phyloP scores from a whole-genome alignment of 2,329 filamentous ascomycete genomes.

The Verticillium albo-atrum region DNA sequence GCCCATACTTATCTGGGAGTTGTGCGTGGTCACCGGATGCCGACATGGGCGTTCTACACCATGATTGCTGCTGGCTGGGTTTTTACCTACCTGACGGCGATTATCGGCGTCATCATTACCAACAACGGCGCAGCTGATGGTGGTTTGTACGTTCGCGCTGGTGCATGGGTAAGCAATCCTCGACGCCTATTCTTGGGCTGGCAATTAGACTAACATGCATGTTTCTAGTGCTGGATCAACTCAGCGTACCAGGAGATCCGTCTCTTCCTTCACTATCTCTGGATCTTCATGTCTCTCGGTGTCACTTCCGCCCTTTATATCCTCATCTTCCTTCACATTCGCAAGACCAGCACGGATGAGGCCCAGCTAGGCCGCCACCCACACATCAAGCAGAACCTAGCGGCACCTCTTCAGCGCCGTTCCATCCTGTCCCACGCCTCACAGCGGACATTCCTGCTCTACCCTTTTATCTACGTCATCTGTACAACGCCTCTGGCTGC shows the following conservation, averaged over 20 bases:
- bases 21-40: slow-evolving; percentile 48
- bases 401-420: not conserved
- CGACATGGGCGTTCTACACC: slow-evolving; percentile 44
- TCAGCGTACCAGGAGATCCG: slow-evolving; percentile 47
- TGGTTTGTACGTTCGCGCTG: slow-evolving; percentile 59
- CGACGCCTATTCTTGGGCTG: not conserved
- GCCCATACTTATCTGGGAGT: slow-evolving; percentile 63
- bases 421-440: slow-evolving; percentile 18
- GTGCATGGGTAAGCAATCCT: slow-evolving; percentile 49
- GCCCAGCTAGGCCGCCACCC: slow-evolving; percentile 16
- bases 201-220: slow-evolving; percentile 4
- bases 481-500: slow-evolving; percentile 63
- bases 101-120: slow-evolving; percentile 43
- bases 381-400: not conserved
- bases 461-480: slow-evolving; percentile 65
- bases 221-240: slow-evolving; percentile 57
- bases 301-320: slow-evolving; percentile 34
- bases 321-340: slow-evolving; percentile 34
- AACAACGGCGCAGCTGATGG: slow-evolving; percentile 33
- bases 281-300: slow-evolving; percentile 47
- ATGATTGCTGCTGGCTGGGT: slow-evolving; percentile 48
- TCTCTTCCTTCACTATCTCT: slow-evolving; percentile 59
- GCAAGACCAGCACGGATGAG: slow-evolving; percentile 15
- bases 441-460: slow-evolving; percentile 57
- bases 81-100: slow-evolving; percentile 53